Conservation (phyloP, 1,139 yeast species). For the Blastobotrys arbuscula region DNA sequence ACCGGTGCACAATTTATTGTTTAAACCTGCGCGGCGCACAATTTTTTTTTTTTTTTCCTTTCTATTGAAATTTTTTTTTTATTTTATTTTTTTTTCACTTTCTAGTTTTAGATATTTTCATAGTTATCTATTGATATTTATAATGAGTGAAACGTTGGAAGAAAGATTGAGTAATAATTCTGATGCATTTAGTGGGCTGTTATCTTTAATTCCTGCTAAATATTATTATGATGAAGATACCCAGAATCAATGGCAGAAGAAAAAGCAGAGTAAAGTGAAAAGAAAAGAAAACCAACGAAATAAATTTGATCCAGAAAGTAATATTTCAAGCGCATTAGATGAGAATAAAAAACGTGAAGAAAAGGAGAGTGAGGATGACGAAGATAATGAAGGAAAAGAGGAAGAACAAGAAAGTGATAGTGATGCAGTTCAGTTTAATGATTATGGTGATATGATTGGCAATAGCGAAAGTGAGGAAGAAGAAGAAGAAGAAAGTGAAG, state of each 20-base stretch:
- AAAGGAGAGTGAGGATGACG: slow-evolving; percentile 26
- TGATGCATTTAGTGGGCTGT: slow-evolving; percentile 80
- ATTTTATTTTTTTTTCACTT: slow-evolving; percentile 3
- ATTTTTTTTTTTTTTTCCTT: neutral
- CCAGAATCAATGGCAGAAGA: slow-evolving; percentile 85
- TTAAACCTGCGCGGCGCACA: neutral
- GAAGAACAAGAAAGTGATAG: slow-evolving; percentile 19
- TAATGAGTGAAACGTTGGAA: slow-evolving; percentile 29
- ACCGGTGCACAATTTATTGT: too few relatives aligned
- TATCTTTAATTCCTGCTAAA: slow-evolving; percentile 90
- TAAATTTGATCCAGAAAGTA: slow-evolving; percentile 66
- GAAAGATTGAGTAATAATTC: slow-evolving; percentile 82
- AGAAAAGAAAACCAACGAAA: slow-evolving; percentile 54
- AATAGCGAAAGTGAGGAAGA: neutral
- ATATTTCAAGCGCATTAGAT: slow-evolving; percentile 56
- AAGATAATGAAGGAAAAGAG: slow-evolving; percentile 34
- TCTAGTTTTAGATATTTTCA: neutral
- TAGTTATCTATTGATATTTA: too few relatives aligned
- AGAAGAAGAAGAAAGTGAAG: slow-evolving; percentile 12
- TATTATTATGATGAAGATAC: slow-evolving; percentile 75
- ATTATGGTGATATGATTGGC: neutral
- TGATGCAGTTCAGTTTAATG: slow-evolving; percentile 1
- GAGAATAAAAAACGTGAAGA: slow-evolving; percentile 48
- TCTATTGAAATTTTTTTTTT: neutral
- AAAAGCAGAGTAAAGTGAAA: slow-evolving; percentile 62